A percentile compares a stretch with the other conserved stretches of the same genome.
Conservation (phyloP, 345 rosid genomes). For the Excoecaria cochinchinensis region DNA sequence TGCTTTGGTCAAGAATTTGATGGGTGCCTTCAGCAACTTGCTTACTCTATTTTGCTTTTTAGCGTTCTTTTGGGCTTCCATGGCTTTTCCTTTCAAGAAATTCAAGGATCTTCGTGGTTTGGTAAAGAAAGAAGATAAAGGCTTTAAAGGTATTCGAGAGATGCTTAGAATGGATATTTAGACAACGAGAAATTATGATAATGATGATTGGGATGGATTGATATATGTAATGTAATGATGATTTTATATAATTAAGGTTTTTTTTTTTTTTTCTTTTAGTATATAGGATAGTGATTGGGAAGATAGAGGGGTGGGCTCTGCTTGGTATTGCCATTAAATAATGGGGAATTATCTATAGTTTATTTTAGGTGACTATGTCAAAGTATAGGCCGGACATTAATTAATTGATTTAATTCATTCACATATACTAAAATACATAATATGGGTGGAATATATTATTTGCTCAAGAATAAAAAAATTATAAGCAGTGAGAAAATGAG, state of each 20-base stretch:
- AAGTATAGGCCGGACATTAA: slow-evolving; percentile 1
- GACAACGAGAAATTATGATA: background rate
- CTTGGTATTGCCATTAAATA: background rate
- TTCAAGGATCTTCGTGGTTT: background rate
- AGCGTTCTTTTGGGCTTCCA: slow-evolving; percentile 18
- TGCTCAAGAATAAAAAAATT: no score
- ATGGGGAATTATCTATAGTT: background rate
- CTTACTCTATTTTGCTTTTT: slow-evolving; percentile 34
- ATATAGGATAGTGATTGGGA: background rate
- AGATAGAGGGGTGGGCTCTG: background rate
- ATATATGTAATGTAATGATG: background rate
- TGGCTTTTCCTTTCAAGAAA: background rate
- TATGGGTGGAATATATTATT: no score
- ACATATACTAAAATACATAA: no score
- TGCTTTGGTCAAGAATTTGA: slow-evolving; percentile 46
- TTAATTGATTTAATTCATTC: background rate
- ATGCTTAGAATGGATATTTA: slow-evolving; percentile 3
- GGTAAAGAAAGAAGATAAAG: background rate
- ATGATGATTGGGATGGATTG: background rate
- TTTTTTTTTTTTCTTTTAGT: background rate
- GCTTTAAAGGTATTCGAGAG: background rate
- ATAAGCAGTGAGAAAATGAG: no score
- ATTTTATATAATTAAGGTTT: background rate
- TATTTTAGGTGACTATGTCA: background rate
- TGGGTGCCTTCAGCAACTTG: slow-evolving; percentile 44